Conservation (phyloP, 2,329 filamentous ascomycete genomes). For the Elsinoe perseae region DNA sequence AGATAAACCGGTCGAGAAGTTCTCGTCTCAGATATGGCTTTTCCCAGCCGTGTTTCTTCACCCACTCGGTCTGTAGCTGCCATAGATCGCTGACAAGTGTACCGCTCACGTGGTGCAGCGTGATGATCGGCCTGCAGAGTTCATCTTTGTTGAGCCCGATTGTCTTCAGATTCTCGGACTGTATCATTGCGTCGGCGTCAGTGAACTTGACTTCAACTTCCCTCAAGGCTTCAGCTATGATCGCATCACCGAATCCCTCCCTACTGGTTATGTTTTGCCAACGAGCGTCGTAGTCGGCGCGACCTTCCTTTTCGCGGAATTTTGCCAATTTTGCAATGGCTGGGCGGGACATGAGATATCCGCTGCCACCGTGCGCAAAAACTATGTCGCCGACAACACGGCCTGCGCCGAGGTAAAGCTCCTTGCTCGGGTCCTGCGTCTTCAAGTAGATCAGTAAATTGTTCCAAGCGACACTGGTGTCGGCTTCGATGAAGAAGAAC, state of each 20-base stretch:
- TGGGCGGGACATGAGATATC: conserved; percentile 39
- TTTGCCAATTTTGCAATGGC: conserved; percentile 23
- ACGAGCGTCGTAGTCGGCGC: conserved; percentile 24
- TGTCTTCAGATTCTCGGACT: conserved; percentile 35
- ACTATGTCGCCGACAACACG: conserved; percentile 26
- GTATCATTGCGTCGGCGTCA: conserved; percentile 36
- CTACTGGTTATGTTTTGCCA: conserved; percentile 37
- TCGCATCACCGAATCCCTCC: conserved; percentile 49
- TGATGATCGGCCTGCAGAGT: conserved; percentile 38
- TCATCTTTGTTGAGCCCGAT: conserved; percentile 34
- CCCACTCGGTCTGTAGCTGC: conserved; percentile 24
- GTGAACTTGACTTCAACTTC: conserved; percentile 40
- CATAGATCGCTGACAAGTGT: conserved; percentile 26
- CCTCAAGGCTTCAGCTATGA: conserved; percentile 43
- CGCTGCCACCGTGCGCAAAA: conserved; percentile 44
- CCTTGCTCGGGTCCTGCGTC: conserved; percentile 39
- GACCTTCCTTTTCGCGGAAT: conserved; percentile 9
- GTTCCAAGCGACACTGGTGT: conserved; percentile 44
- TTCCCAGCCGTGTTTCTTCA: conserved; percentile 23
- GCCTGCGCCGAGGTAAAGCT: conserved; percentile 44
- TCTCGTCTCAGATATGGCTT: conserved; percentile 29
- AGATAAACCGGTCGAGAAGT: conserved; percentile 29
- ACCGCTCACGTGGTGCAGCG: conserved; percentile 28
- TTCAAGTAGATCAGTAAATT: conserved; percentile 43
- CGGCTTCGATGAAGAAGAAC: conserved; percentile 51